Percentiles rank a stretch among this genome's conserved stretches.
These are phyloP conservation scores for Podospora fimiseda DNA, from an alignment of 495 filamentous ascomycete genomes.

Conservation along the genomic window DNA sequence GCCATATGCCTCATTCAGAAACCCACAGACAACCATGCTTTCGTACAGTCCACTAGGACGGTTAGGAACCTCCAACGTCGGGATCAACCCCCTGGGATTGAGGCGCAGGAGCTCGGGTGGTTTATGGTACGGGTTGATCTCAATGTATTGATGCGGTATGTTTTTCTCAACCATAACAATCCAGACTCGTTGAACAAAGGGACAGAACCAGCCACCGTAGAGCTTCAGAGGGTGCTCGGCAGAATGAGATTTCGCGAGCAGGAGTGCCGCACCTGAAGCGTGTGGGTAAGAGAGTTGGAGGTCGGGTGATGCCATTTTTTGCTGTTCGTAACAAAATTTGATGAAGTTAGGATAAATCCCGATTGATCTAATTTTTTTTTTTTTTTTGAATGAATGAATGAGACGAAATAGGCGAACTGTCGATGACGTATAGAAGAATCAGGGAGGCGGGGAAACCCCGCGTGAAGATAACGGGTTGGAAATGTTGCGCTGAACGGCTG, in stretches of 20 bases:
- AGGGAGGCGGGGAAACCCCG: not conserved
- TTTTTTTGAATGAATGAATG: not conserved
- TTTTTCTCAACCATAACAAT: conserved; percentile 61
- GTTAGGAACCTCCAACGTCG: conserved; percentile 46
- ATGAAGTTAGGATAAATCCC: too few relatives aligned
- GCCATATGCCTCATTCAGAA: conserved; percentile 59
- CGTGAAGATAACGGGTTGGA: too few relatives aligned
- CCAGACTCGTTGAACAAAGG: conserved; percentile 60
- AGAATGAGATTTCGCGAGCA: conserved; percentile 28
- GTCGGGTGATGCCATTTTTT: not conserved
- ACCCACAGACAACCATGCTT: conserved; percentile 60
- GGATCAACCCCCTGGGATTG: conserved; percentile 65
- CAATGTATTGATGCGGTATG: conserved; percentile 67
- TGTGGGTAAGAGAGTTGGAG: not conserved
- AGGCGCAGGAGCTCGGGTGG: conserved; percentile 54
- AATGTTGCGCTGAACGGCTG: too few relatives aligned
- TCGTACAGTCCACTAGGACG: conserved; percentile 56
- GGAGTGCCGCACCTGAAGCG: conserved; percentile 26
- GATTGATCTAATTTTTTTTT: not conserved
- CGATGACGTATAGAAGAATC: not conserved
- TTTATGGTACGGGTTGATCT: conserved; percentile 69
- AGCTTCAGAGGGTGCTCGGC: conserved; percentile 36
- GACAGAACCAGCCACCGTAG: conserved; percentile 48
- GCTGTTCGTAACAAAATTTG: too few relatives aligned
- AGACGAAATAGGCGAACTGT: not conserved